Evolutionary conservation across 83 land plant genomes (phyloP).

Genomic region (Larix sibirica): DNA sequence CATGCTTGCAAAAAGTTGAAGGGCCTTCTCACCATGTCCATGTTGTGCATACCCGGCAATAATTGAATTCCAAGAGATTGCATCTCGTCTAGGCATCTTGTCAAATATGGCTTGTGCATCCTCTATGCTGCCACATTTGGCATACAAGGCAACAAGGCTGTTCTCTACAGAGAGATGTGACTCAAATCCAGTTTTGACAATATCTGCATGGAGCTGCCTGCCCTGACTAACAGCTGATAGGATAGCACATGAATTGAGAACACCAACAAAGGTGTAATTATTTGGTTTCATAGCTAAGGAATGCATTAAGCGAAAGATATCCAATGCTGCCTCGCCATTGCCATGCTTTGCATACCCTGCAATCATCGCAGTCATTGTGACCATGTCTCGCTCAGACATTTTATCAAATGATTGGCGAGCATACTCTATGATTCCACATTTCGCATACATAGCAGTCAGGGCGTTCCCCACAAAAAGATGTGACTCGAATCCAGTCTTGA

Average conservation of each 20-base stretch:
- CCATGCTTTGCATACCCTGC: slow-evolving; percentile 25
- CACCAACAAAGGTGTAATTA: too few relatives aligned
- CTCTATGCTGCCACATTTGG: slow-evolving; percentile 15
- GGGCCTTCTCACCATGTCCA: slow-evolving; percentile 18
- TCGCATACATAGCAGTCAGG: background rate
- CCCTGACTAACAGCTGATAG: too few relatives aligned
- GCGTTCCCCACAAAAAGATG: background rate
- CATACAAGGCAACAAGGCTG: slow-evolving; percentile 18
- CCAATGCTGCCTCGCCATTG: slow-evolving; percentile 15
- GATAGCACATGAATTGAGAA: too few relatives aligned
- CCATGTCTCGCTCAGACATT: slow-evolving; percentile 15
- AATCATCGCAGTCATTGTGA: slow-evolving; percentile 22
- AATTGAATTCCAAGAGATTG: slow-evolving; percentile 17
- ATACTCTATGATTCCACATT: background rate
- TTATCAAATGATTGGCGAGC: slow-evolving; percentile 17
- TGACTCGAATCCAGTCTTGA: background rate
- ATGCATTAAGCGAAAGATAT: too few relatives aligned
- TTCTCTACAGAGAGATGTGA: too few relatives aligned
- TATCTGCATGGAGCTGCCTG: too few relatives aligned
- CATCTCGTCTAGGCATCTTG: slow-evolving; percentile 13
- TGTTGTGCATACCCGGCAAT: slow-evolving; percentile 26
- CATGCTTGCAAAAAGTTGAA: slow-evolving; percentile 19
- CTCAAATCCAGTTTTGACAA: too few relatives aligned
- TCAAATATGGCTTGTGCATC: slow-evolving; percentile 22
- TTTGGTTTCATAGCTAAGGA: too few relatives aligned